phyloP scores from a whole-genome alignment of 1,139 yeast genomes.

The Kodamaea fungicola region DNA sequence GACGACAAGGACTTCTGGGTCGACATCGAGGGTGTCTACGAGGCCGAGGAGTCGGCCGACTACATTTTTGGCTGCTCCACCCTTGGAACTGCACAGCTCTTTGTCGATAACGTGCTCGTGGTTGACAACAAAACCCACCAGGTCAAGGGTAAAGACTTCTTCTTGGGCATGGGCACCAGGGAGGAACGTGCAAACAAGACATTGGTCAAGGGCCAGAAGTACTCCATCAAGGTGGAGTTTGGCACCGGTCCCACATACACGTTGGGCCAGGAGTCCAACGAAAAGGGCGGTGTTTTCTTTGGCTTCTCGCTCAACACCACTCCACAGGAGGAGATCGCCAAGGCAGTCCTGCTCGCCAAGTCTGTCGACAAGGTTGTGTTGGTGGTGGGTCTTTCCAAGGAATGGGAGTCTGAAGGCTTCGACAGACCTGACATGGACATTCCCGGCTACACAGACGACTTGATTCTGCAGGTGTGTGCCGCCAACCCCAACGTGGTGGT shows the following conservation, averaged over 20 bases:
- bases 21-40: constrained; percentile 41
- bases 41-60: constrained; percentile 41
- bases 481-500: constrained; percentile 52
- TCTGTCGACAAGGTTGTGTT: constrained; percentile 41
- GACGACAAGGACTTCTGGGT: constrained; percentile 24
- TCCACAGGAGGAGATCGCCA: constrained; percentile 26
- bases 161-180: constrained; percentile 46
- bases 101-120: constrained; percentile 48
- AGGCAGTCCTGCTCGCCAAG: constrained; percentile 44
- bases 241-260: constrained; percentile 49
- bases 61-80: constrained; percentile 51
- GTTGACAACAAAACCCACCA: constrained; percentile 58
- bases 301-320: constrained; percentile 23
- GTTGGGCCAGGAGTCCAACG: constrained; percentile 16
- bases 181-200: constrained; percentile 40
- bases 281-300: constrained; percentile 32
- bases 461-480: constrained; percentile 41
- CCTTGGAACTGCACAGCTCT: constrained; percentile 55
- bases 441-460: constrained; percentile 44
- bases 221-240: constrained; percentile 45
- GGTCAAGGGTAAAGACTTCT: constrained; percentile 44
- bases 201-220: constrained; percentile 39
- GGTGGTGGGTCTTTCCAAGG: constrained; percentile 44
- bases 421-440: constrained; percentile 13
- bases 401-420: constrained; percentile 38